Base-by-base conservation (phyloP, 441 rosid genomes). In the Euphorbia schlechtendalii region DNA sequence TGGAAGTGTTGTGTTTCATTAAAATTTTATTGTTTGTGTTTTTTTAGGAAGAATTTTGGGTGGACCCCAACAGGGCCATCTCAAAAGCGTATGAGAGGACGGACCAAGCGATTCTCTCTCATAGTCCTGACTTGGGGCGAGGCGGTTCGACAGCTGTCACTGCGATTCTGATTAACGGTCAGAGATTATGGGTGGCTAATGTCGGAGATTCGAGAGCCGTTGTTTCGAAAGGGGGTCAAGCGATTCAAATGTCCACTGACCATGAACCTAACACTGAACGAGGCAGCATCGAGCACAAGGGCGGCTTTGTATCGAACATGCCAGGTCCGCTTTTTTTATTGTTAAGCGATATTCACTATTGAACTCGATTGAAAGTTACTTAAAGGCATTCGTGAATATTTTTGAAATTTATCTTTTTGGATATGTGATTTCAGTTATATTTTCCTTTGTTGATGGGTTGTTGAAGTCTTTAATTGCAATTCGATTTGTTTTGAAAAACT, bases 141-240 rank as follows among this genome's bases (percentile, higher is more conserved):
- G 98, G 98, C 69, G 98, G 98, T 0, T 92, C 96, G 2, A 92
- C 98, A 36, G 98, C 98, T 24, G 98, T 87, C 64, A 92, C 96
- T 11, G 96, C 96, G 63, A 85, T 92, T 61, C 59, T 89, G 71
- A 68, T 84, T 48, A 84, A 89, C 46, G 86, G 96, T 59, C 64
- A 56, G 48, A 73, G 40, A 71, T 76, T 92, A 64, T 89, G 84
- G 91, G 91, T 92, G 38, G 95, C 96, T 43, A 92, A 89, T 66
- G 89, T 92, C 21, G 96, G 96, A 67, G 96, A 92, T 73, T 92
- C 98, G 0, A 76, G 96, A 53, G 98, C 87, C 4, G 96, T 92
- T 71, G 77, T 92, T 20, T 89, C 95, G 40, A 87, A 61, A 71
- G 79, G 83, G 17, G 96, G 89, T 41, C 72, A 71, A 52, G 93